These are phyloP conservation scores for Claviceps humidiphila DNA, from an alignment of 2,329 filamentous ascomycete genomes.

Conservation along the genomic window DNA sequence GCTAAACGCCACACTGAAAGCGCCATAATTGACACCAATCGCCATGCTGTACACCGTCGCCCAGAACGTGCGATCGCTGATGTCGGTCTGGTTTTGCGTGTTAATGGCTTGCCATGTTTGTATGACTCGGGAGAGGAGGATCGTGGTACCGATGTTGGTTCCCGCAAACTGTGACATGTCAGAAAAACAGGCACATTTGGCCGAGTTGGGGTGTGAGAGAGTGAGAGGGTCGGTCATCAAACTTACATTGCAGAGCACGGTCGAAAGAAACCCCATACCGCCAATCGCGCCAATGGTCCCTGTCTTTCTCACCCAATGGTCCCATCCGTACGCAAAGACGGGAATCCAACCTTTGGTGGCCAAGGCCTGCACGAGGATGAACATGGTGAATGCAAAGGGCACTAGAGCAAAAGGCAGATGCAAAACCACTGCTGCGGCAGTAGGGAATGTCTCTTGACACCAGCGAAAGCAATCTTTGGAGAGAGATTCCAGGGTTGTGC, in stretches of 20 bases:
- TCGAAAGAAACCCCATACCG: slow-evolving; percentile 61
- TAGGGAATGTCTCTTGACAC: slow-evolving; percentile 59
- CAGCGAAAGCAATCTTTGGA: slow-evolving; percentile 34
- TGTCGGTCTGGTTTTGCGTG: slow-evolving; percentile 26
- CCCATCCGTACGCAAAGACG: slow-evolving; percentile 61
- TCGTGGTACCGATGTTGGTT: slow-evolving; percentile 65
- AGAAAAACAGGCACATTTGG: background rate
- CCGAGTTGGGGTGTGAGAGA: background rate
- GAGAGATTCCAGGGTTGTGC: slow-evolving; percentile 40
- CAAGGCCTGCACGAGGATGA: slow-evolving; percentile 57
- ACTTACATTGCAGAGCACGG: slow-evolving; percentile 59
- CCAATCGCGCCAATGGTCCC: slow-evolving; percentile 55
- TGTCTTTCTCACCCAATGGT: slow-evolving; percentile 57
- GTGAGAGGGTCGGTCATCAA: background rate
- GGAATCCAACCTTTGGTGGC: slow-evolving; percentile 64
- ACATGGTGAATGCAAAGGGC: slow-evolving; percentile 63
- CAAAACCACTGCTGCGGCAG: slow-evolving; percentile 47
- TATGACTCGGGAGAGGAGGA: slow-evolving; percentile 56
- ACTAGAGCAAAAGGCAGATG: slow-evolving; percentile 56
- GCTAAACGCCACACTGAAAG: slow-evolving; percentile 60
- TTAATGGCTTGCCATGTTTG: slow-evolving; percentile 56
- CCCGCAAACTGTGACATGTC: slow-evolving; percentile 47
- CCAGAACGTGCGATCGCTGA: slow-evolving; percentile 57
- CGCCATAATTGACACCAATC: slow-evolving; percentile 61
- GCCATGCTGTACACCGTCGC: slow-evolving; percentile 64